These are phyloP conservation scores for Fusarium mangiferae DNA, from an alignment of 2,329 filamentous ascomycete genomes.

Conservation along the genomic window DNA sequence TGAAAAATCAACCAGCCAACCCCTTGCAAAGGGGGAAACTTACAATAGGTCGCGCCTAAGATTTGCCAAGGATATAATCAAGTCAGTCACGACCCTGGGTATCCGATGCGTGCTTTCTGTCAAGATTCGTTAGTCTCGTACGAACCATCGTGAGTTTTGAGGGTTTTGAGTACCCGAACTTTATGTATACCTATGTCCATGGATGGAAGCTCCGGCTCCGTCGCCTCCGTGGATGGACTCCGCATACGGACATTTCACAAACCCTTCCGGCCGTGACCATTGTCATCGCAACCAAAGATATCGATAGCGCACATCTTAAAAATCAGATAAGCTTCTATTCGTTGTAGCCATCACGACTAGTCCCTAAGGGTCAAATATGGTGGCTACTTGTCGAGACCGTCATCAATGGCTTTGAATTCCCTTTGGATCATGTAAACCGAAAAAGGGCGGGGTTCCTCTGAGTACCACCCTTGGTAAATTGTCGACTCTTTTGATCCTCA, in stretches of 20 bases:
- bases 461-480: not conserved
- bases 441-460: slow-evolving; percentile 18
- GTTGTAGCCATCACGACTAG: slow-evolving; percentile 18
- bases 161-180: not conserved
- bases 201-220: slow-evolving; percentile 19
- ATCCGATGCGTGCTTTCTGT: slow-evolving; percentile 3
- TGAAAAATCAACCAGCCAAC: slow-evolving; percentile 25
- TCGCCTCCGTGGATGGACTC: slow-evolving; percentile 16
- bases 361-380: not conserved
- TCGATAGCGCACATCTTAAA: slow-evolving; percentile 15
- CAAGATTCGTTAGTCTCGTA: not conserved
- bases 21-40: slow-evolving; percentile 38
- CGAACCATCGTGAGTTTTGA: not conserved
- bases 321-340: slow-evolving; percentile 9
- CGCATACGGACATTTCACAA: slow-evolving; percentile 12
- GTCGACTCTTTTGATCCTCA: slow-evolving; percentile 6
- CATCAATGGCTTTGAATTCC: not conserved
- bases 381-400: slow-evolving; percentile 7
- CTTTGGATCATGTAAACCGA: slow-evolving; percentile 29
- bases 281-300: slow-evolving; percentile 22
- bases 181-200: not conserved
- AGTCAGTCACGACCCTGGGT: slow-evolving; percentile 3
- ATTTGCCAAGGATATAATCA: slow-evolving; percentile 28
- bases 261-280: slow-evolving; percentile 18
- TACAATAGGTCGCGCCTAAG: slow-evolving; percentile 27